A percentile compares a stretch with the other conserved stretches of the same genome.
Evolutionary conservation across 345 rosid species (phyloP).

Genomic region (Moringa oleifera): DNA sequence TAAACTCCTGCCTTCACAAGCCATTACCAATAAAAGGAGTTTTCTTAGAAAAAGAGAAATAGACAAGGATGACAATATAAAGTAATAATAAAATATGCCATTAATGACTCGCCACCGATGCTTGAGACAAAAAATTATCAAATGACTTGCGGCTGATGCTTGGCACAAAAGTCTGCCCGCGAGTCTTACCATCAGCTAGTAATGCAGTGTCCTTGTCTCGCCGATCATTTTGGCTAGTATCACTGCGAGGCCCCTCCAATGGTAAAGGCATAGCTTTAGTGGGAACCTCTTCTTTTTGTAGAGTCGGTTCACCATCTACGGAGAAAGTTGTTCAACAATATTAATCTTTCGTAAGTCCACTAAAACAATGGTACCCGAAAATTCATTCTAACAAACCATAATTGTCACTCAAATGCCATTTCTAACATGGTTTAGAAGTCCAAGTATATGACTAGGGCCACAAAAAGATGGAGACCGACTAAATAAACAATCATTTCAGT

Average conservation of each 20-base stretch:
- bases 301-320: constrained; percentile 20
- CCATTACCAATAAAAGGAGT: too few relatives aligned
- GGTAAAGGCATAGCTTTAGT: constrained; percentile 18
- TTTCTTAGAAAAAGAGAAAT: not conserved
- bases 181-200: constrained; percentile 20
- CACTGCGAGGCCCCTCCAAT: constrained; percentile 5
- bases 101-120: not conserved
- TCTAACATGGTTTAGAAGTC: not conserved
- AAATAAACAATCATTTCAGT: too few relatives aligned
- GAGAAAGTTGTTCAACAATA: not conserved
- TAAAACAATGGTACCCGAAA: not conserved
- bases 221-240: constrained; percentile 15
- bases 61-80: not conserved
- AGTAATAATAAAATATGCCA: too few relatives aligned
- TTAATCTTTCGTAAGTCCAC: constrained; percentile 2
- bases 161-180: constrained; percentile 17
- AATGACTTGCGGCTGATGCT: constrained; percentile 22
- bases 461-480: not conserved
- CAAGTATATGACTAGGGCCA: not conserved
- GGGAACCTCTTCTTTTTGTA: constrained; percentile 9
- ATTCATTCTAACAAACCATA: not conserved
- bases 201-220: constrained; percentile 17
- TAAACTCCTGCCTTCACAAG: too few relatives aligned
- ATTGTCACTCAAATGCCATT: not conserved
- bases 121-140: not conserved